Evolutionary conservation across 257 asterid genomes (phyloP), one percentile per base, ranked within the genome.

Genomic region (Schizonepeta tenuifolia): DNA sequence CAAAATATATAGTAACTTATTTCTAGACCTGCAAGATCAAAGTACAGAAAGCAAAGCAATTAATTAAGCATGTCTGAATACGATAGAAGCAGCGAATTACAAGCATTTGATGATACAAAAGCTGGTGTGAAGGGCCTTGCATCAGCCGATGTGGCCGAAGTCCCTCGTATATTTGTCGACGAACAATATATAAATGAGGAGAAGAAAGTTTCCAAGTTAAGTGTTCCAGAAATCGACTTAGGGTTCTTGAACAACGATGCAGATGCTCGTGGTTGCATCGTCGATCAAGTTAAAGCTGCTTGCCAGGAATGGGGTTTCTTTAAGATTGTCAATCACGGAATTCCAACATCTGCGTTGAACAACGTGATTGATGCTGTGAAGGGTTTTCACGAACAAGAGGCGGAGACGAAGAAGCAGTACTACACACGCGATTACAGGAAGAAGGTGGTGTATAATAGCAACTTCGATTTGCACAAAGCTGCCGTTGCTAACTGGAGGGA

Each of bases 401-500:
- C 33, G 10, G 82, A 79, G 61, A 49, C 57, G 50, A 84, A 79
- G 85, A 81, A 72, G 50, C n/a, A 12, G 13, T 73, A 73, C 36
- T 73, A 73, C 14, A 22, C 77, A 1, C 57, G 77, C 1, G 77
- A 73, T 73, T 80, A 44, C 78, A 79, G n/a, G 21, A 81, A 62
- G 35, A 77, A 55, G 24, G 65, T 82, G 5, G 7, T 9, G 21
- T 79, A 69, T 44, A 65, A 69, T 12, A 74, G 83, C 61, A 84
- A 84, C 28, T 79, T 79, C 36, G 83, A 77, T 58, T 22, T 84
- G 65, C 53, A 67, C n/a, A 31, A 11, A 33, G 31, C 75, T 0
- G 21, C 28, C 2, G 60, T 72, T 3, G 75, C 86, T 5, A 78
- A 70, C 7, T 82, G 89, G 89, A 84, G 86, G 67, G 86, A 84